Evolutionary conservation across 1,284 basidiomycete species (phyloP), one percentile per base, ranked within the genome.

Genomic region (Cryptococcus jaspeensis): DNA sequence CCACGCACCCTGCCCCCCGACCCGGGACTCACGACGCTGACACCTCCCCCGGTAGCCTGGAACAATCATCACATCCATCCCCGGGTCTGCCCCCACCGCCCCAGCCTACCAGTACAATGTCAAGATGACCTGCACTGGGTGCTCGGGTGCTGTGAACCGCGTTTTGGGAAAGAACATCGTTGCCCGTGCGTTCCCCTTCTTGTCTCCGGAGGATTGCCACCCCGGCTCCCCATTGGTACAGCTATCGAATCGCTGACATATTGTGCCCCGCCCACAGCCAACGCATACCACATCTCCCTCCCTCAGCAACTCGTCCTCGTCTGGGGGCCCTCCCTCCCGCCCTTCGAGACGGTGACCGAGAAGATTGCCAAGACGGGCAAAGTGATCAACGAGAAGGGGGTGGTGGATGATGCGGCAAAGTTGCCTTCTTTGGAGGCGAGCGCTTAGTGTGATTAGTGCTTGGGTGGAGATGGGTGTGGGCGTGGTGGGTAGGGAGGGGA

Each of bases 281-380:
- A 75, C 67, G 61, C 61, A 35, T 78, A 63, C 67, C 55, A 57
- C 49, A 75, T 78, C 49, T 73, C 70, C 23, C 71, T 78, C 32
- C 50, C 62, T 13, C 66, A 61, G 32, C 74, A 78, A 52, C 67
- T 66, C 18, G 75, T 73, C 20, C 58, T 73, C 44, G 70, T 78
- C 38, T 78, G 73, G 72, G 76, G 76, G 48, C 70, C 71, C 12
- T 55, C 59, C 20, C 59, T 77, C 1, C 75, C 75, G 7, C 60
- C 65, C 16, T 73, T 76, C 42, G 72, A 74, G 16, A 62, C 64
- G 2, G 58, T 77, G 16, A 73, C 71, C 12, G 71, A 69, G 38
- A 76, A 75, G 66, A 76, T 77, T 55, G 65, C 65, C 18, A 78
- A 78, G 71, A 78, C 76, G 2, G 76, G 76, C 38, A 78, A 78